Conservation (phyloP, 2,329 filamentous ascomycete species). For the Pseudocercospora musae region DNA sequence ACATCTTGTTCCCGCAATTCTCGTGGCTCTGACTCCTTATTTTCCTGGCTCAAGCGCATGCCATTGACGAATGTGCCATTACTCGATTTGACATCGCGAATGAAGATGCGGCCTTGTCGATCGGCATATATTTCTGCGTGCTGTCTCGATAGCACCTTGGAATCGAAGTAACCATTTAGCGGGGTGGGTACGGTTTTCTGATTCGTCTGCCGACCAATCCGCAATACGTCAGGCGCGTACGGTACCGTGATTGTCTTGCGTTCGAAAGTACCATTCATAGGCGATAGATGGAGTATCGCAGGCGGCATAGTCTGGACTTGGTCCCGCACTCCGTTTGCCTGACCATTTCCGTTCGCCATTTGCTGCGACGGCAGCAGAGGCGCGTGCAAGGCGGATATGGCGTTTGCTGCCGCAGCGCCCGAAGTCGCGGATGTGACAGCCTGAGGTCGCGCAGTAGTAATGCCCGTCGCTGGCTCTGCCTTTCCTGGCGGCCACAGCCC, state of each 20-base stretch:
- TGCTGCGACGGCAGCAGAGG: constrained; percentile 62
- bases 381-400: constrained; percentile 62
- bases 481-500: constrained; percentile 65
- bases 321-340: constrained; percentile 55
- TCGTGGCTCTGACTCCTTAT: constrained; percentile 92
- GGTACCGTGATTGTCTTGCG: constrained; percentile 94
- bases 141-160: constrained; percentile 92
- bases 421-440: constrained; percentile 57
- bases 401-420: constrained; percentile 57
- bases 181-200: constrained; percentile 90
- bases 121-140: constrained; percentile 95
- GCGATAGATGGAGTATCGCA: constrained; percentile 79
- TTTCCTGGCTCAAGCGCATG: constrained; percentile 83
- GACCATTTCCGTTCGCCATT: constrained; percentile 58
- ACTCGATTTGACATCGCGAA: constrained; percentile 95
- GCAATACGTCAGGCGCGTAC: constrained; percentile 86
- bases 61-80: constrained; percentile 99
- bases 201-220: constrained; percentile 95
- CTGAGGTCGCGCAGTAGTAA: constrained; percentile 61
- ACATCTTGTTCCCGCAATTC: constrained; percentile 89
- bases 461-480: constrained; percentile 61
- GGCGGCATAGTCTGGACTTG: constrained; percentile 55
- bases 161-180: constrained; percentile 93
- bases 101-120: constrained; percentile 74
- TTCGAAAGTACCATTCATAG: constrained; percentile 94